Evolutionary conservation across 139 green algal species (phyloP), one percentile per base, ranked within the genome.

Genomic region (Picochlorum sp.): DNA sequence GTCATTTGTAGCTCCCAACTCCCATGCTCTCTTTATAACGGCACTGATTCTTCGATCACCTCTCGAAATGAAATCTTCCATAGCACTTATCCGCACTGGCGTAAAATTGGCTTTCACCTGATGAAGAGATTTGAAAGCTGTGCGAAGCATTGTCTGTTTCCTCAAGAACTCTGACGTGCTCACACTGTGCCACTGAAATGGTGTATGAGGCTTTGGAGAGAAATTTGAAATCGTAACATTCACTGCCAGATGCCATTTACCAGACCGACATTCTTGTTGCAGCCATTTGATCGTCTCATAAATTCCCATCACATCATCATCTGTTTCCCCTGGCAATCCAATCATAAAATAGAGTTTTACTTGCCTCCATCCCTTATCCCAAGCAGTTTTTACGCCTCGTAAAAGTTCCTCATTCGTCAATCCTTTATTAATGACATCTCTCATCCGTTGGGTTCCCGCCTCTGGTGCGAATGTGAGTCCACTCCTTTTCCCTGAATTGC

Each of bases 151-250:
- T 5, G 24, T 59, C 67, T 90, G 80, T 74, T 91, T 91, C 52
- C 83, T 67, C 41, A 52, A 20, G 41, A 87, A 89, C 63, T 90
- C 83, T 4, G 67, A 59, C 4, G 83, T 85, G 49, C 50, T 75
- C 13, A 92, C 85, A 0, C 72, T 70, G 67, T 85, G 79, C 79
- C 78, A 86, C 62, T 91, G 85, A 70, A 92, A 91, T 45, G 85
- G 85, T 16, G 84, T 91, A 77, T 91, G 84, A 5, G 84, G 84
- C 75, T 91, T 91, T 66, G 84, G 84, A 15, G 82, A 88, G 76
- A 90, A 90, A 71, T 90, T 92, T 59, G 68, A 81, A 57, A 91
- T 82, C 44, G 84, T 91, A 13, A 90, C 68, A 28, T 79, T 75
- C 13, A 92, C 68, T 0, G 69, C 81, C 3, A 91, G 66, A 54